Base-by-base conservation (phyloP, 805 yeast species). In the Candida ficus region DNA sequence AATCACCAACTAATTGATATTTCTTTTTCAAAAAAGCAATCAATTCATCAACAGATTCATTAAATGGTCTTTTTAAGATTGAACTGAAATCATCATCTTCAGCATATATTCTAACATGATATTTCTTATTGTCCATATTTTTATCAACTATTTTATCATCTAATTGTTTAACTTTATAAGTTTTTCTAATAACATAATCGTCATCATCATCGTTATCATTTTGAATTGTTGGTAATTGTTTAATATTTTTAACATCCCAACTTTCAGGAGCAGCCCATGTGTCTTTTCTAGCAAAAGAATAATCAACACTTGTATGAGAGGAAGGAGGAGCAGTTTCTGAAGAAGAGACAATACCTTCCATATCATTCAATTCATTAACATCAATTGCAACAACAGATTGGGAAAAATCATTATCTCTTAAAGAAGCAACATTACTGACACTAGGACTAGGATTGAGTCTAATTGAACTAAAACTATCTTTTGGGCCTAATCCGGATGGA, bases 51-150 rank as follows among this genome's bases (percentile, higher is more conserved):
- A 88, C 85, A 0, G 91, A 77, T 2, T 89, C 83, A 43, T 83
- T 85, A 26, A 84, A 70, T 0, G 91, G 77, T 55, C 95, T 82
- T 13, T 89, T 78, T 17, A 91, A 65, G 1, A 96, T 86, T 0
- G 80, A 70, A 13, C 93, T 83, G 48, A 88, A 86, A 10, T 89
- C 83, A 51, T 88, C 90, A 43, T 86, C 95, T 38, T 79, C 84
- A 43, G 83, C 78, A 64, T 84, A 89, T 2, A 91, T 80, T 45
- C 95, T 78, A 18, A 91, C 67, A 45, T 70, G 74, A 49, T 66
- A 74, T 4, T 60, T 63, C 33, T 54, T 59, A 29, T 56, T 53
- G 9, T 53, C 54, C 6, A 37, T 34, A 16, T 28, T 56, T 51
- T 43, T 61, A 28, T 61, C 49, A 29, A n/a, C 6, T 12, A 26